A percentile compares a stretch with the other conserved stretches of the same genome.
Evolutionary conservation across 2,329 filamentous ascomycete genomes (phyloP).

Genomic region (Daldinia sp.): DNA sequence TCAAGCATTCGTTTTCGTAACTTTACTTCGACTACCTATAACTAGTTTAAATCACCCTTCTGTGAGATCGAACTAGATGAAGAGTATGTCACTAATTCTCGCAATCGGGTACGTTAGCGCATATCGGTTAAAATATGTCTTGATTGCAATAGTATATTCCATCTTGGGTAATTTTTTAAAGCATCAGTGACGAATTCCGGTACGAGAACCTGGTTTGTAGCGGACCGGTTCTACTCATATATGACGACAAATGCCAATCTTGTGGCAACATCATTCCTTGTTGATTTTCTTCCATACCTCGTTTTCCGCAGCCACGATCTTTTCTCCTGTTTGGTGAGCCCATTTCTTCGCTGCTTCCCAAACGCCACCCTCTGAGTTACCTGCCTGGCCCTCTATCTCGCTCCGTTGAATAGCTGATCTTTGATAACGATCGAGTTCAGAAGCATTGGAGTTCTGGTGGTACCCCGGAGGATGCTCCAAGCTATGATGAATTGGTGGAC

Average conservation of each 20-base stretch:
- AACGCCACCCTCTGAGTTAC: slow-evolving; percentile 51
- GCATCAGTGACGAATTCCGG: slow-evolving; percentile 5
- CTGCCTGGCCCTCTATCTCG: slow-evolving; percentile 41
- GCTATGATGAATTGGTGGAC: slow-evolving; percentile 41
- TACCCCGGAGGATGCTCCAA: slow-evolving; percentile 63
- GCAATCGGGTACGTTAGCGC: background rate
- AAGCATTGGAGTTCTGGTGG: slow-evolving; percentile 62
- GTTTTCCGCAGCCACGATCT: slow-evolving; percentile 64
- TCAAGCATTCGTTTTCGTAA: background rate
- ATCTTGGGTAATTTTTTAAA: slow-evolving; percentile 3
- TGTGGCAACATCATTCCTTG: slow-evolving; percentile 54
- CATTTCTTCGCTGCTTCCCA: slow-evolving; percentile 67
- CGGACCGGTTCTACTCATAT: slow-evolving; percentile 20
- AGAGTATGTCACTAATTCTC: background rate
- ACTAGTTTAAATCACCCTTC: slow-evolving; percentile 10
- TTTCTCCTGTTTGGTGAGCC: slow-evolving; percentile 64
- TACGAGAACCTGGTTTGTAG: slow-evolving; percentile 17
- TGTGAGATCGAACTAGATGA: slow-evolving; percentile 2
- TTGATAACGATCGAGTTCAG: slow-evolving; percentile 60
- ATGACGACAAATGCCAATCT: slow-evolving; percentile 1
- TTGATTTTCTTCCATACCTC: slow-evolving; percentile 72
- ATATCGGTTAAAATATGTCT: background rate
- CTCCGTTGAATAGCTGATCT: slow-evolving; percentile 51
- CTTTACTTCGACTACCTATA: background rate
- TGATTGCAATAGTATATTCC: slow-evolving; percentile 6